phyloP scores from a whole-genome alignment of 192 early-diverging fungal genomes.

The Coemansia sp. region DNA sequence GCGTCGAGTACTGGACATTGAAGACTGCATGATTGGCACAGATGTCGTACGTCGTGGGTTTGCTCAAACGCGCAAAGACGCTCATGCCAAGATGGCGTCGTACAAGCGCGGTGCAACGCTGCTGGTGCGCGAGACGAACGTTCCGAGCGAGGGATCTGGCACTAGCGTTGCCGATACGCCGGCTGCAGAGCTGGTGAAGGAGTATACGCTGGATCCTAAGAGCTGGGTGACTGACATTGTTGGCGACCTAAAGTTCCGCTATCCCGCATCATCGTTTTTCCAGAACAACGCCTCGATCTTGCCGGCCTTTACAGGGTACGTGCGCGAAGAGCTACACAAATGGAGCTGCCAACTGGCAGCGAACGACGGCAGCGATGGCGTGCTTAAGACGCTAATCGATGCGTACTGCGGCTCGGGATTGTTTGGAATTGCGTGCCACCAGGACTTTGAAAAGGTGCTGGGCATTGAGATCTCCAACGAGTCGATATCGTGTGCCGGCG shows the following conservation, averaged over 20 bases:
- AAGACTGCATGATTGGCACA: conserved; percentile 64
- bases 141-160: conserved; percentile 14
- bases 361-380: conserved; percentile 18
- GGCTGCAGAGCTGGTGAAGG: conserved; percentile 44
- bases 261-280: conserved; percentile 67
- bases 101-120: conserved; percentile 62
- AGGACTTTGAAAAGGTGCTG: conserved; percentile 61
- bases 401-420: conserved; percentile 74
- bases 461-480: conserved; percentile 67
- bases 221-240: conserved; percentile 59
- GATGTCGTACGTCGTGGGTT: conserved; percentile 60
- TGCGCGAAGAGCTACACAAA: conserved; percentile 58
- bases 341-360: conserved; percentile 25
- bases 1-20: conserved; percentile 64
- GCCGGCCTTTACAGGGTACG: conserved; percentile 61
- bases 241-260: conserved; percentile 59
- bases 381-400: conserved; percentile 60
- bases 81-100: conserved; percentile 53
- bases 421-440: conserved; percentile 64
- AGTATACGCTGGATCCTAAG: conserved; percentile 58
- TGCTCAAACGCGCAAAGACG: conserved; percentile 42
- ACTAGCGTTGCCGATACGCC: conserved; percentile 17
- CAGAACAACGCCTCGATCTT: conserved; percentile 70
- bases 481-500: conserved; percentile 62
- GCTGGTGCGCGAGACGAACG: conserved; percentile 60